phyloP scores from a whole-genome alignment of 495 filamentous ascomycete genomes.

The Neurospora africana region DNA sequence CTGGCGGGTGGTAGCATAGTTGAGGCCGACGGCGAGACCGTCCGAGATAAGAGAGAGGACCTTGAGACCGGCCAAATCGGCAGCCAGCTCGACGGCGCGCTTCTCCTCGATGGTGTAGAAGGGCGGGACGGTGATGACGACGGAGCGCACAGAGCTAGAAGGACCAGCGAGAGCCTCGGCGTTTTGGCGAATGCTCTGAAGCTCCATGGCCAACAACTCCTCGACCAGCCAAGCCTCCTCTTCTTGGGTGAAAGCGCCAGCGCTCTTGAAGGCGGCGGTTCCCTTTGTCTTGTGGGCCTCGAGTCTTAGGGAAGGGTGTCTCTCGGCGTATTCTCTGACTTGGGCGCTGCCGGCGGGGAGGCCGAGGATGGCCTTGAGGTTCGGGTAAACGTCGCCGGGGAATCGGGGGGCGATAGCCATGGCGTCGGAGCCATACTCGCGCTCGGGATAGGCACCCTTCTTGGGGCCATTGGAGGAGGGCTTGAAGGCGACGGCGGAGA shows the following conservation, averaged over 20 bases:
- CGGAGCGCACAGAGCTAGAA: conserved; percentile 60
- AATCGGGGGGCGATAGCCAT: conserved; percentile 77
- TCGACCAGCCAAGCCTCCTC: conserved; percentile 76
- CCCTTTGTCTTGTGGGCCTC: conserved; percentile 47
- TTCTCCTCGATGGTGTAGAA: conserved; percentile 88
- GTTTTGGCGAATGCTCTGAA: conserved; percentile 78
- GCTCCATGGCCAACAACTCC: conserved; percentile 92
- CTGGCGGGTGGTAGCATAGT: conserved; percentile 84
- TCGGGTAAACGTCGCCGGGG: conserved; percentile 86
- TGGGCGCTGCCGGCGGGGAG: conserved; percentile 50
- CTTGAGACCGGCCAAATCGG: conserved; percentile 76
- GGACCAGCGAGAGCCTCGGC: conserved; percentile 80
- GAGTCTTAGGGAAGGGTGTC: conserved; percentile 61
- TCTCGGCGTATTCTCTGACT: conserved; percentile 54
- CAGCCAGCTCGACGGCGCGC: conserved; percentile 69
- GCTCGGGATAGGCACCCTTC: conserved; percentile 64
- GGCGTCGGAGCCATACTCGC: conserved; percentile 86
- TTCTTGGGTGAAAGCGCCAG: conserved; percentile 45
- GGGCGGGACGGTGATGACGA: conserved; percentile 82
- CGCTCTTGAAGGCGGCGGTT: conserved; percentile 67
- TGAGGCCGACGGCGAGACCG: conserved; percentile 82
- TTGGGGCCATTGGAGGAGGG: conserved; percentile 50
- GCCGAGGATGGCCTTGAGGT: conserved; percentile 80
- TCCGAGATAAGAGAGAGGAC: conserved; percentile 80
- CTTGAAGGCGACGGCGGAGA: conserved; percentile 88